Evolutionary conservation across 148 eudicot genomes (phyloP).

Genomic region (Vaccinium myrtillus): DNA sequence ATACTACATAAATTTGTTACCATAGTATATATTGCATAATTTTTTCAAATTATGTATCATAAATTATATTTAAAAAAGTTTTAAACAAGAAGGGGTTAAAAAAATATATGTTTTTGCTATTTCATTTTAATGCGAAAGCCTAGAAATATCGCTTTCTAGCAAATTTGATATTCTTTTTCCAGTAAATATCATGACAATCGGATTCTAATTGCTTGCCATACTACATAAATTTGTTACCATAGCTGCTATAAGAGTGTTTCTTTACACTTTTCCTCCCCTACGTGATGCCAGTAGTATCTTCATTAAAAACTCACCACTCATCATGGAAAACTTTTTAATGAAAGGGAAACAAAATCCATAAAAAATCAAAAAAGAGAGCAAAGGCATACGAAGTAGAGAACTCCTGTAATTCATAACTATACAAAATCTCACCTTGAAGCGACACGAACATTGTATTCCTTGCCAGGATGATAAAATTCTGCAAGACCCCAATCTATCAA

Average conservation of each 20-base stretch:
- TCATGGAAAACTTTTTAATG: too few relatives aligned
- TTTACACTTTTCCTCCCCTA: not conserved
- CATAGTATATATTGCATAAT: too few relatives aligned
- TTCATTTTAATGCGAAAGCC: too few relatives aligned
- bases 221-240: not conserved
- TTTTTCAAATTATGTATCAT: too few relatives aligned
- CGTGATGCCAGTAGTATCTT: not conserved
- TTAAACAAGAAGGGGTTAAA: too few relatives aligned
- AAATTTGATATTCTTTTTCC: too few relatives aligned
- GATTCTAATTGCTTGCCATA: not conserved
- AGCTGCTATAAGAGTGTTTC: not conserved
- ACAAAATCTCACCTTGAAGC: constrained; percentile 41
- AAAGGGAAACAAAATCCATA: not conserved
- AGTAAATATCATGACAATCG: too few relatives aligned
- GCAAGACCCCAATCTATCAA: constrained; percentile 48
- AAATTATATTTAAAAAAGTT: too few relatives aligned
- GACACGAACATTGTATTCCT: constrained; percentile 45
- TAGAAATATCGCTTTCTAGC: too few relatives aligned
- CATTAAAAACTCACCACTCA: not conserved
- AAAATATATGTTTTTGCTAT: too few relatives aligned
- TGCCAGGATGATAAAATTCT: constrained; percentile 40
- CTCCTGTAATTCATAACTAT: not conserved
- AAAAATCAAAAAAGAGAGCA: not conserved
- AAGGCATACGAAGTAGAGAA: not conserved
- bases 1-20: not conserved